Evolutionary conservation across 257 asterid species (phyloP).

Genomic region (Pogostemon cablin): DNA sequence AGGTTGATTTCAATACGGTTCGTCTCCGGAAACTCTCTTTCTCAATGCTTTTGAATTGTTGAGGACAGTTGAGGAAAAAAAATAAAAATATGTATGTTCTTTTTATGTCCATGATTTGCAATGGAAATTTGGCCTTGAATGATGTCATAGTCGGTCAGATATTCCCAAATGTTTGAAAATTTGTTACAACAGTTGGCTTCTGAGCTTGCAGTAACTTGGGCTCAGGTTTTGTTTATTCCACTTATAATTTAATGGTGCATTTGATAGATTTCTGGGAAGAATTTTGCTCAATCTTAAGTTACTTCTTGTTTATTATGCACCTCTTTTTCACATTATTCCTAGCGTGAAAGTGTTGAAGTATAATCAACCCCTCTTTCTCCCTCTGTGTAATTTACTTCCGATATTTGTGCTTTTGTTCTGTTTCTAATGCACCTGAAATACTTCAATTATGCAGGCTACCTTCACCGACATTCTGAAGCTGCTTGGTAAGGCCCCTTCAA

Average conservation of each 20-base stretch:
- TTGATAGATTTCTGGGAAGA: constrained; percentile 3
- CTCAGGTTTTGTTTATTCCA: not conserved
- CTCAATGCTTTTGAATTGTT: constrained; percentile 1
- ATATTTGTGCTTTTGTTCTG: not conserved
- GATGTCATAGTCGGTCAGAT: constrained; percentile 12
- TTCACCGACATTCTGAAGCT: constrained; percentile 91
- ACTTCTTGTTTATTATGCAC: not conserved
- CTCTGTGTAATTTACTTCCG: not conserved
- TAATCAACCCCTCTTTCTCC: not conserved
- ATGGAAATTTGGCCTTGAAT: not conserved
- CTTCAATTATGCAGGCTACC: constrained; percentile 72
- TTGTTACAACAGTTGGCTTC: not conserved
- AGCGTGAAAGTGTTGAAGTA: not conserved
- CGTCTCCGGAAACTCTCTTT: constrained; percentile 32
- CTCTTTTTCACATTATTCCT: not conserved
- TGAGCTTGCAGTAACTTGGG: constrained; percentile 8
- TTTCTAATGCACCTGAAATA: not conserved
- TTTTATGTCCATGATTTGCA: not conserved
- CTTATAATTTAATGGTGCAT: constrained; percentile 3
- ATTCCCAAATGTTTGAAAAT: not conserved
- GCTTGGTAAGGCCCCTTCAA: constrained; percentile 56
- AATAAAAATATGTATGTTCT: not conserved
- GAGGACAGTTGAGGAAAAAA: not conserved
- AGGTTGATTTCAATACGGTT: constrained; percentile 70
- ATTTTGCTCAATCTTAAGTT: not conserved